Percentiles rank a stretch among this genome's conserved stretches.
Conservation (phyloP, 2,329 filamentous ascomycete genomes). For the Aspergillus niger region DNA sequence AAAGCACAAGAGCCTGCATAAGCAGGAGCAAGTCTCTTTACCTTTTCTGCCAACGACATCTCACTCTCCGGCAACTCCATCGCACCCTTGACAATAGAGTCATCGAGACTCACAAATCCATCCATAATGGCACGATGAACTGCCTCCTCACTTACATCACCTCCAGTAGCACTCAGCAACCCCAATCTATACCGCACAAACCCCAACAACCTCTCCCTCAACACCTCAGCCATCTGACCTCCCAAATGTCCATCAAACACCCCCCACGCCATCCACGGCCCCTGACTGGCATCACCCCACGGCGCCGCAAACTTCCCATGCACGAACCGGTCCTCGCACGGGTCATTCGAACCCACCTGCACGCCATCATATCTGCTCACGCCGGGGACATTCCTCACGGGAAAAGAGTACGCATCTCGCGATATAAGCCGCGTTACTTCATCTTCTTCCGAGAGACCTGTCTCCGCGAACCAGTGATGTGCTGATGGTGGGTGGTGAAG, state of each 20-base stretch:
- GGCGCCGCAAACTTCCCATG: constrained; percentile 30
- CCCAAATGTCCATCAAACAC: constrained; percentile 46
- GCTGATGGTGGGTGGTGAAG: constrained; percentile 15
- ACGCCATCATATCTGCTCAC: constrained; percentile 30
- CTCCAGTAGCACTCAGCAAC: background rate
- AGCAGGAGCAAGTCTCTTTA: constrained; percentile 27
- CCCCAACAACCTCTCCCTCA: constrained; percentile 26
- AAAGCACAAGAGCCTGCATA: constrained; percentile 65
- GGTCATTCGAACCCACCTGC: constrained; percentile 40
- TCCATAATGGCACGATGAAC: constrained; percentile 27
- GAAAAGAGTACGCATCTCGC: constrained; percentile 25
- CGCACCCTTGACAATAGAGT: constrained; percentile 29
- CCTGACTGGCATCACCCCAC: constrained; percentile 17
- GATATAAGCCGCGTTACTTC: constrained; percentile 27
- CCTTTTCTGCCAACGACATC: constrained; percentile 24
- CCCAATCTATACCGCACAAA: constrained; percentile 23
- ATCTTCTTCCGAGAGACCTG: constrained; percentile 18
- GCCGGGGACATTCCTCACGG: constrained; percentile 19
- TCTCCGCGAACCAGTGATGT: constrained; percentile 14
- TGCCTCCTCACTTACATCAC: constrained; percentile 10
- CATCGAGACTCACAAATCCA: constrained; percentile 28
- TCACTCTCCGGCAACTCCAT: constrained; percentile 17
- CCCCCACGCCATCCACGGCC: constrained; percentile 38
- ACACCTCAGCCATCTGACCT: constrained; percentile 28
- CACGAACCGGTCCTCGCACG: constrained; percentile 34